Evolutionary conservation across 2,329 filamentous ascomycete genomes (phyloP), one percentile per base, ranked within the genome.

Genomic region (Byssothecium circinans): DNA sequence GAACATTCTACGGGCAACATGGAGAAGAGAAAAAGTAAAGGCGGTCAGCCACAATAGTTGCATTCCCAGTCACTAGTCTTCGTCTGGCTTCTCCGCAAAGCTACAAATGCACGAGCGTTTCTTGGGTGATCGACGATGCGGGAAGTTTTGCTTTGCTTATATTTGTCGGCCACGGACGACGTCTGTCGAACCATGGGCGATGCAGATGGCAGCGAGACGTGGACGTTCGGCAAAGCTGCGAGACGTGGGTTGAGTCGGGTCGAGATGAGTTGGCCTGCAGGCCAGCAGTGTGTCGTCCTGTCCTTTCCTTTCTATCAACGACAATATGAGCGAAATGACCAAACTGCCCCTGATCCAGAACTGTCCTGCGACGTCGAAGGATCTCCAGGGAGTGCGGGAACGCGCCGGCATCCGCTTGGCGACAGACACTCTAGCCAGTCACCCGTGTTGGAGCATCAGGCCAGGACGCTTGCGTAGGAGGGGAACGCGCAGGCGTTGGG

Each of bases 371-470:
- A 44, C 41, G n/a, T 5, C n/a, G n/a, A n/a, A n/a, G n/a, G n/a
- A n/a, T n/a, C n/a, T n/a, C 49, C 52, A 57, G 59, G 52, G 29
- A 50, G 49, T 57, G 56, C 64, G 62, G 64, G 62, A 65, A 59
- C 56, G 60, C 39, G 45, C 49, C 52, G 48, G 43, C 11, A 11
- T 38, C 35, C 35, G 18, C 19, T 32, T 32, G 14, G 29, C 29
- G 14, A n/a, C 29, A 8, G 29, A n/a, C 29, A 12, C 6, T 32
- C 29, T 12, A 32, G 23, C 23, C n/a, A 10, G 23, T 25, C 6
- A 6, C 10, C 6, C 4, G 15, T 36, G 15, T 15, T 36, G 33
- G 19, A 36, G 8, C 10, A 15, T 19, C n/a, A n/a, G 33, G 33
- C 7, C 23, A 25, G 23, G 5, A 36, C 32, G 32, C 32, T 34